Base-by-base conservation (phyloP, 805 yeast genomes). In the Spathaspora hagerdaliae region DNA sequence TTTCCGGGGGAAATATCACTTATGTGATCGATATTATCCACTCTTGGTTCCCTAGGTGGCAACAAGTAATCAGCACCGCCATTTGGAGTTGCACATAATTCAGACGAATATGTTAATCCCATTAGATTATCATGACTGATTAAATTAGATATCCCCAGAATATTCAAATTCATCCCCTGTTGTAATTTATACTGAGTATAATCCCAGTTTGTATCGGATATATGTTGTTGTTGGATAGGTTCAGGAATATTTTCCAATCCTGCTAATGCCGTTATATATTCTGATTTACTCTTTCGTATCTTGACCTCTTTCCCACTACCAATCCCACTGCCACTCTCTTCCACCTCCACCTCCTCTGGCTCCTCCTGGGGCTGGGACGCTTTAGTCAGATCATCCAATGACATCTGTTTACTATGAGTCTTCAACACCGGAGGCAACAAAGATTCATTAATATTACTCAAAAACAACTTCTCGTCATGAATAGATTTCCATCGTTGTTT, bases 351-450 rank as follows among this genome's bases (percentile, higher is more conserved):
- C 31, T 27, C 9, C 31, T 27, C 9, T 27, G 27, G 32, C 13
- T 26, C 24, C 37, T 59, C 57, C 41, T 53, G 51, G 13, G 67
- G 46, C 45, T 59, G 58, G 5, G 53, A 43, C n/a, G n/a, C n/a
- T n/a, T 38, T 57, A 6, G 24, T 3, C 24, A 19, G 24, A 9
- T 57, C 55, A 62, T 51, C 39, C 12, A 31, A 7, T 11, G 13
- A n/a, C 9, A 34, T n/a, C 36, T 29, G 32, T 29, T 29, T 29
- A 29, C 40, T 27, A 2, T 68, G 64, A 19, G 51, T 57, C 45
- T 57, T 62, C 29, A 67, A 51, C 1, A 67, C 71, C 2, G 71
- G 52, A 7, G 73, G 73, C 15, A 67, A 50, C 24, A 67, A 53
- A 6, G 56, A 53, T 43, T 64, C 64, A 50, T 60, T 60, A 9